These are phyloP conservation scores for Salvia splendens DNA, from an alignment of 257 asterid species.

Conservation along the genomic window DNA sequence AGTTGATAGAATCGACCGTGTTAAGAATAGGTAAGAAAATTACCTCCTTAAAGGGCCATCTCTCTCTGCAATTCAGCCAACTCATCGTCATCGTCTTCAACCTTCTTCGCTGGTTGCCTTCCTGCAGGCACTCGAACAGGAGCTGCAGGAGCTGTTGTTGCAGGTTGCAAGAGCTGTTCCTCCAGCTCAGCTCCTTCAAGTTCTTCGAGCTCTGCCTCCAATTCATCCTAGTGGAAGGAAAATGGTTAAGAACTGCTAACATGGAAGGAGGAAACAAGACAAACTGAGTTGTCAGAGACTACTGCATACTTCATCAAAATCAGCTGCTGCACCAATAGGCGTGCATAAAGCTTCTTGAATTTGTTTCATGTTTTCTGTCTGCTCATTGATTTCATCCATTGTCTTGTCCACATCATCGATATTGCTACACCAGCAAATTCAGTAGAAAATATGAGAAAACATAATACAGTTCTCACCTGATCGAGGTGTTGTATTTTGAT, in stretches of 20 bases:
- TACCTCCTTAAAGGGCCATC: slow-evolving; percentile 79
- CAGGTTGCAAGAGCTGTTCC: slow-evolving; percentile 80
- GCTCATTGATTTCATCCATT: slow-evolving; percentile 91
- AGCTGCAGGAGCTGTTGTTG: slow-evolving; percentile 68
- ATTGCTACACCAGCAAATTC: slow-evolving; percentile 46
- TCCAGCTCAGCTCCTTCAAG: slow-evolving; percentile 80
- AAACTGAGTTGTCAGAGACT: slow-evolving; percentile 19
- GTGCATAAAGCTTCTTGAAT: slow-evolving; percentile 76
- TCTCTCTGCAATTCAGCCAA: slow-evolving; percentile 84
- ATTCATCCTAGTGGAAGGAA: slow-evolving; percentile 56
- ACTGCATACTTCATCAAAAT: slow-evolving; percentile 66
- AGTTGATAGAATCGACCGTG: neutral
- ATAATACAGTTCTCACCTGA: neutral
- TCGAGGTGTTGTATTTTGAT: neutral
- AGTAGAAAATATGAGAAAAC: slow-evolving; percentile 26
- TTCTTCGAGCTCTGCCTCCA: slow-evolving; percentile 87
- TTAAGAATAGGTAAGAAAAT: slow-evolving; percentile 20
- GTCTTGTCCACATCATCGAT: slow-evolving; percentile 87
- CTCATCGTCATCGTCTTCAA: slow-evolving; percentile 68
- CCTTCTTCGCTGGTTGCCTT: slow-evolving; percentile 54
- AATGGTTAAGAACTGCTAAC: neutral
- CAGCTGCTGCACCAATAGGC: slow-evolving; percentile 76
- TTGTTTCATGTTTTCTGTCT: slow-evolving; percentile 79
- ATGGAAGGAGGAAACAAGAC: neutral
- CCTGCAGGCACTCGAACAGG: slow-evolving; percentile 62